Evolutionary conservation across 1,284 basidiomycete genomes (phyloP), one percentile per base, ranked within the genome.

Genomic region (Cystobasidium slooffiae): DNA sequence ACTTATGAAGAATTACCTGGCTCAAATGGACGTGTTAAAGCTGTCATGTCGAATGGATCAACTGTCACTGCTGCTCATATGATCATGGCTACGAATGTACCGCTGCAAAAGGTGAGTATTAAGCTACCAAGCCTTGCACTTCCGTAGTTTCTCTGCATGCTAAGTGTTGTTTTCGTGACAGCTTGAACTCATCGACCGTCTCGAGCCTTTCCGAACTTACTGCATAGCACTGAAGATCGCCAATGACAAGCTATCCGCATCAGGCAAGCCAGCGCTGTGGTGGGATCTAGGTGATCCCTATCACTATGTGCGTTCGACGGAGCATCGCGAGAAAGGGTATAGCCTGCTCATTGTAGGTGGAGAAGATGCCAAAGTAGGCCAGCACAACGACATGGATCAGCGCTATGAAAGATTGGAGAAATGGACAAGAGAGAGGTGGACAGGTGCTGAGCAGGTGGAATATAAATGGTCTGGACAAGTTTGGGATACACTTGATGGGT

Each of bases 351-450:
- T 65, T 16, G 44, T 49, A 46, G 62, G 62, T 14, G 62, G 62
- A 8, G 62, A 65, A 47, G 62, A 65, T 65, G 62, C 44, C 9
- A 65, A 65, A 47, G 62, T 65, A 65, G 62, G 62, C 37, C 62
- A 65, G 44, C 62, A 65, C 20, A 65, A 65, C 24, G 62, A 65
- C 31, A 65, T 65, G 62, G 62, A 18, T 47, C 20, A 65, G 37
- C 62, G 62, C n/a, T 65, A 65, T 65, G 62, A 47, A 24, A 65
- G 49, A 49, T 65, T 65, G 46, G 62, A 47, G 46, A 65, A 65
- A 10, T 65, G 62, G 62, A 65, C 62, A 20, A 44, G 62, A 12
- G 62, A 65, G 31, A 65, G 62, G 24, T 65, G 62, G 62, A 24
- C 24, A 20, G 62, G 62, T 51, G 62, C 62, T 37, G 46, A 20